Conservation (phyloP, 768 basidiomycete genomes). For the Hygrocybe punicea region DNA sequence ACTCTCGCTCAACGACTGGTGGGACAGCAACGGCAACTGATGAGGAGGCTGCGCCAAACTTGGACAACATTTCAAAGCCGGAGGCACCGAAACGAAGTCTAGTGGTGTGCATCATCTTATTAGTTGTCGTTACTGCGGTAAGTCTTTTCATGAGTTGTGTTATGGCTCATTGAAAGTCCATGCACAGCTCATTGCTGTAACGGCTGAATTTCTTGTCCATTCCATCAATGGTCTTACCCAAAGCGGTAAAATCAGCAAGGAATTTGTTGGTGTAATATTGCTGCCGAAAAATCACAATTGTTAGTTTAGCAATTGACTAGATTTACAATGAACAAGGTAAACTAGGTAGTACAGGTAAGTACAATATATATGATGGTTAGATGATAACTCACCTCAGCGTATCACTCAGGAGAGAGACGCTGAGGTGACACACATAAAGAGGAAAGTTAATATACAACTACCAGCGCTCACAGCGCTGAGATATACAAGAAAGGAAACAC, state of each 20-base stretch:
- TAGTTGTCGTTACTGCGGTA: conserved; percentile 64
- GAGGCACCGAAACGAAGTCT: conserved; percentile 57
- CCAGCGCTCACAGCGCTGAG: too few relatives aligned
- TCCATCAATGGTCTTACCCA: conserved; percentile 75
- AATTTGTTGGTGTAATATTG: conserved; percentile 81
- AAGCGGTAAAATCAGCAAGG: conserved; percentile 55
- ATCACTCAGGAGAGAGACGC: too few relatives aligned
- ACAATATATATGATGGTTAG: too few relatives aligned
- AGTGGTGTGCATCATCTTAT: conserved; percentile 48
- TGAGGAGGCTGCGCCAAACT: conserved; percentile 10
- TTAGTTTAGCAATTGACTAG: too few relatives aligned
- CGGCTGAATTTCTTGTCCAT: conserved; percentile 71
- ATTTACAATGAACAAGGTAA: too few relatives aligned
- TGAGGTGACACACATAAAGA: too few relatives aligned
- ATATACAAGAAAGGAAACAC: too few relatives aligned
- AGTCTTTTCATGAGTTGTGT: conserved; percentile 39
- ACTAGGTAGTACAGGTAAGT: too few relatives aligned
- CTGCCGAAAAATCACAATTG: conserved; percentile 43
- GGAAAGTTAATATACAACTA: too few relatives aligned
- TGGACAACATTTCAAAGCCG: conserved; percentile 11
- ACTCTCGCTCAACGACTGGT: not conserved
- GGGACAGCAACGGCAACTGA: not conserved
- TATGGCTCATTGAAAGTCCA: conserved; percentile 22
- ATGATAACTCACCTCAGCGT: too few relatives aligned
- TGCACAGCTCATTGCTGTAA: conserved; percentile 54